A percentile compares a stretch with the other conserved stretches of the same genome.
Conservation (phyloP, 2,329 filamentous ascomycete genomes). For the Alternaria dauci region DNA sequence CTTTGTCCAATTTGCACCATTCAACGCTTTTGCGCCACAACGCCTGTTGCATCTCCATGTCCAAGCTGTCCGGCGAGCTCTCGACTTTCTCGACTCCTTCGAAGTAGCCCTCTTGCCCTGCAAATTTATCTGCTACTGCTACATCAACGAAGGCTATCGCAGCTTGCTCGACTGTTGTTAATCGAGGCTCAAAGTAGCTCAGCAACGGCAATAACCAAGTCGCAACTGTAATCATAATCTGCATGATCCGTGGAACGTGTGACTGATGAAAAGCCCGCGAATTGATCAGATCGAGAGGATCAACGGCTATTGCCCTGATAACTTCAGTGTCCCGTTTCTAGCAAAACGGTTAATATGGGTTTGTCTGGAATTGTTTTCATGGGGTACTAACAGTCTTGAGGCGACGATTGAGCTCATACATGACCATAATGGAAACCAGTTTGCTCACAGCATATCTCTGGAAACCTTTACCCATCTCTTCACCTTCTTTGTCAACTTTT, state of each 20-base stretch:
- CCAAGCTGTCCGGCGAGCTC: conserved; percentile 42
- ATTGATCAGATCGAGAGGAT: conserved; percentile 47
- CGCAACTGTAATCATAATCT: conserved; percentile 36
- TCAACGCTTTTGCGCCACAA: conserved; percentile 49
- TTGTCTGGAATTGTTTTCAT: not conserved
- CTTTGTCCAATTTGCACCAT: conserved; percentile 36
- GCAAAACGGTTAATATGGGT: not conserved
- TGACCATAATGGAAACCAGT: conserved; percentile 53
- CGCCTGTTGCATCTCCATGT: conserved; percentile 40
- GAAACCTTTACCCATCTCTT: conserved; percentile 54
- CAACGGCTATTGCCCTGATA: conserved; percentile 45
- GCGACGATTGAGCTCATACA: conserved; percentile 52
- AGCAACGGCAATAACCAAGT: conserved; percentile 42
- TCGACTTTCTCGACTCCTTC: conserved; percentile 40
- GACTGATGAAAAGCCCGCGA: conserved; percentile 47
- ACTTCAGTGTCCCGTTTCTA: conserved; percentile 37
- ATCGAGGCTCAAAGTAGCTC: conserved; percentile 35
- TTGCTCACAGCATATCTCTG: conserved; percentile 57
- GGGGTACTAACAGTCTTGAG: conserved; percentile 37
- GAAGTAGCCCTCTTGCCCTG: conserved; percentile 49
- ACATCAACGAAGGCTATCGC: conserved; percentile 44
- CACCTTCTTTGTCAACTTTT: conserved; percentile 31
- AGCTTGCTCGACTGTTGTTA: conserved; percentile 43
- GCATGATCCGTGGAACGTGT: conserved; percentile 43
- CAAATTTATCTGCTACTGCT: conserved; percentile 34